Evolutionary conservation across 2,329 filamentous ascomycete genomes (phyloP).

Genomic region (Fusarium nygamai): DNA sequence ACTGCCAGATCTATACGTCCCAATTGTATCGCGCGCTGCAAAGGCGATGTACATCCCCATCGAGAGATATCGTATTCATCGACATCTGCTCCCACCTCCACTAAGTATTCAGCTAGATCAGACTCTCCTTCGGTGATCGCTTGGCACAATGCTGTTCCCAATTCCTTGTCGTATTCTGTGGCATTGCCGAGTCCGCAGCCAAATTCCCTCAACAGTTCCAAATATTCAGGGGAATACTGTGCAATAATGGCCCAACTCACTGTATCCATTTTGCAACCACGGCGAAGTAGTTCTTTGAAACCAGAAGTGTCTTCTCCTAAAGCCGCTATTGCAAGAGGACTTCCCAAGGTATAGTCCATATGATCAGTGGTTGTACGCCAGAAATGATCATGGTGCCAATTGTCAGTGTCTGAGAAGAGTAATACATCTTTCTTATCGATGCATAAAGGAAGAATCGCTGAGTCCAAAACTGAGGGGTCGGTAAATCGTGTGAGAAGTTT

Average conservation of each 20-base stretch:
- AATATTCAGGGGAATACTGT: accelerated
- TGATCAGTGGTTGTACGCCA: background rate
- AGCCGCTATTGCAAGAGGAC: background rate
- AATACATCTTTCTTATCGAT: no score
- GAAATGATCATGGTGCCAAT: no score
- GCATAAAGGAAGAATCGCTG: background rate
- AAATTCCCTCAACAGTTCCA: accelerated
- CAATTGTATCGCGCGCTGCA: accelerated
- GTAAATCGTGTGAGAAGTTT: background rate
- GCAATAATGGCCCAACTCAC: accelerated
- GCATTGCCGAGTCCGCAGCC: background rate
- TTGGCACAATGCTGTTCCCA: accelerated
- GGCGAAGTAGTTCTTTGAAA: background rate
- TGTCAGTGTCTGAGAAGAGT: no score
- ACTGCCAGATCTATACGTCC: accelerated
- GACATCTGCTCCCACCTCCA: background rate
- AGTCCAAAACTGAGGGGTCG: accelerated
- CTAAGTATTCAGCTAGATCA: background rate
- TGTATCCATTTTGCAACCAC: background rate
- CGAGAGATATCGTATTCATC: background rate
- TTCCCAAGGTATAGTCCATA: background rate
- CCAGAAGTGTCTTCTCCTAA: background rate
- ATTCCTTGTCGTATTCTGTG: accelerated
- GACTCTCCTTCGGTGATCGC: accelerated
- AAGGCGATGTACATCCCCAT: background rate